Evolutionary conservation across 257 asterid species (phyloP).

Genomic region (Knoxia roxburghii): DNA sequence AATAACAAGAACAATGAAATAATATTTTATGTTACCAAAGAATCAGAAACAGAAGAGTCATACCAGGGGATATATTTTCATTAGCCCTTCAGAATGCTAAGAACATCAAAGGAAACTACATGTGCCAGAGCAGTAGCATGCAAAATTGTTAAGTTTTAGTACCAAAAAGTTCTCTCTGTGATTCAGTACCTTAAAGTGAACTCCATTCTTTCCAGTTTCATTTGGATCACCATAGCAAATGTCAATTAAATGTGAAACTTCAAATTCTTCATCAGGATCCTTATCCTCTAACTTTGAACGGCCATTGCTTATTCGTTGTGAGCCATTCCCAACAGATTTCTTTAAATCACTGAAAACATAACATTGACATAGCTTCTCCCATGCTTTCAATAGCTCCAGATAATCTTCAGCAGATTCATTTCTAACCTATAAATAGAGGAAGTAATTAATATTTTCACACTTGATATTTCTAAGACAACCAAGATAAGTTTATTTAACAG

Average conservation of each 20-base stretch:
- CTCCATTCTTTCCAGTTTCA: conserved; percentile 41
- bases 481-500: neutral
- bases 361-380: conserved; percentile 58
- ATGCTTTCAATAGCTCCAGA: conserved; percentile 61
- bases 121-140: neutral
- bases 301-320: conserved; percentile 23
- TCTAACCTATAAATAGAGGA: conserved; percentile 52
- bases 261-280: conserved; percentile 47
- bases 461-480: neutral
- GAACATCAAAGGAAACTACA: neutral
- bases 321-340: conserved; percentile 21
- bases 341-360: conserved; percentile 39
- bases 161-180: neutral
- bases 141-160: neutral
- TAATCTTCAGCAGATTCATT: conserved; percentile 75
- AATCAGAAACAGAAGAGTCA: neutral
- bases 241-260: conserved; percentile 51
- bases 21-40: neutral
- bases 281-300: conserved; percentile 23
- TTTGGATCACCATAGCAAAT: conserved; percentile 77
- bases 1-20: neutral
- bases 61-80: neutral
- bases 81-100: conserved; percentile 2
- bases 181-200: conserved; percentile 65
- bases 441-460: neutral